These are phyloP conservation scores for Termitomyces sp. DNA, from an alignment of 768 basidiomycete genomes.

Conservation along the genomic window DNA sequence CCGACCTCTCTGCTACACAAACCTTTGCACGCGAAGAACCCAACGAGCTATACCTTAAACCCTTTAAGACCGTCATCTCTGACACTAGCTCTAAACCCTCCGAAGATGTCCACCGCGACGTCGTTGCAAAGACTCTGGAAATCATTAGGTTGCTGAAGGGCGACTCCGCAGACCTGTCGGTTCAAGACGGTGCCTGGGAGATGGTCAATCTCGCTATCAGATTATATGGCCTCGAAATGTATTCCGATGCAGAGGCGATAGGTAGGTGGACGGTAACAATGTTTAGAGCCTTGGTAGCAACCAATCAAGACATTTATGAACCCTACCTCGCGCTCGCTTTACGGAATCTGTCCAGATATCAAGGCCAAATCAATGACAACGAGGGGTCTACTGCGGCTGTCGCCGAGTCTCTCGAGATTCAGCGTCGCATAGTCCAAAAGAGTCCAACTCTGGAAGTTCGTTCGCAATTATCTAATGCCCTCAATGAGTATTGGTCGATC, in stretches of 20 bases:
- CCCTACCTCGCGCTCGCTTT: conserved; percentile 10
- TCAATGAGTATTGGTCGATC: conserved; percentile 5
- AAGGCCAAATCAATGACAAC: background rate
- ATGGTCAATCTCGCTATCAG: conserved; percentile 12
- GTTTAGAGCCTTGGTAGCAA: conserved; percentile 6
- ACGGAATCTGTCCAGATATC: conserved; percentile 8
- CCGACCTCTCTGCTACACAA: conserved; percentile 1
- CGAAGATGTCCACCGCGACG: conserved; percentile 5
- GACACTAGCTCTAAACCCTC: background rate
- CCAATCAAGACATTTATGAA: conserved; percentile 4
- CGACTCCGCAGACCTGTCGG: conserved; percentile 3
- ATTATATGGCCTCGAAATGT: conserved; percentile 11
- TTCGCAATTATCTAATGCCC: conserved; percentile 4
- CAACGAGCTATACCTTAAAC: conserved; percentile 4
- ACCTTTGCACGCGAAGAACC: conserved; percentile 6
- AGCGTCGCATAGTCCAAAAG: background rate
- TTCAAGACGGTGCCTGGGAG: conserved; percentile 14
- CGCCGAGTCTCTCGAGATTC: conserved; percentile 3
- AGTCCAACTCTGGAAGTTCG: conserved; percentile 1
- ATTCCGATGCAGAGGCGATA: conserved; percentile 11
- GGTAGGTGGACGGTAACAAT: conserved; percentile 12
- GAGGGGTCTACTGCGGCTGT: conserved; percentile 1
- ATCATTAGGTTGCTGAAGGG: conserved; percentile 7
- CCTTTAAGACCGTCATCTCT: conserved; percentile 6
- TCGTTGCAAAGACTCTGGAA: conserved; percentile 7